Evolutionary conservation across 305 asterid genomes (phyloP).

Genomic region (Withania somnifera): DNA sequence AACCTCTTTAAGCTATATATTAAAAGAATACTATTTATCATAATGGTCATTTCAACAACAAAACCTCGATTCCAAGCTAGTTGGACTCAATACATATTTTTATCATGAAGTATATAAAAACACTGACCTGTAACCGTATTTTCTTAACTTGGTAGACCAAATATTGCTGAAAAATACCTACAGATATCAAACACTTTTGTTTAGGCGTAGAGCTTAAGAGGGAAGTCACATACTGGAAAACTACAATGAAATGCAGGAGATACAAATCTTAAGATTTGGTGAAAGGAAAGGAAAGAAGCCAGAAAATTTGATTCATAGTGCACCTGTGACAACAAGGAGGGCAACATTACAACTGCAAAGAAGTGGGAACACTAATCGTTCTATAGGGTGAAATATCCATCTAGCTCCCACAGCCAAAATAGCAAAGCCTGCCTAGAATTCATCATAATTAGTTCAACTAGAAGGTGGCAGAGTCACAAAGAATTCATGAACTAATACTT

Average conservation of each 20-base stretch:
- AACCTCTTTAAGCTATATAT: not conserved
- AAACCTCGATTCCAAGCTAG: not conserved
- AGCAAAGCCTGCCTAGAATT: constrained; percentile 92
- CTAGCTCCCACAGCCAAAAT: constrained; percentile 74
- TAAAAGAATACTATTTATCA: not conserved
- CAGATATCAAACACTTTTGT: not conserved
- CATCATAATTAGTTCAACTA: constrained; percentile 22
- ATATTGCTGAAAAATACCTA: constrained; percentile 91
- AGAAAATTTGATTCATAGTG: constrained; percentile 8
- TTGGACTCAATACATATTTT: not conserved
- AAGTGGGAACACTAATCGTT: constrained; percentile 43
- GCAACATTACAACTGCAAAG: constrained; percentile 77
- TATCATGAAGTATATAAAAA: not conserved
- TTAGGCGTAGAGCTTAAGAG: not conserved
- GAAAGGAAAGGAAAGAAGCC: not conserved
- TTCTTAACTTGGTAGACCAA: constrained; percentile 88
- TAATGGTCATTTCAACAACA: not conserved
- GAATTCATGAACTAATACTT: constrained; percentile 25
- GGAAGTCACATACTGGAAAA: not conserved
- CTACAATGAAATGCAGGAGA: not conserved
- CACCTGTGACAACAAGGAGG: constrained; percentile 78
- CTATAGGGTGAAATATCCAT: constrained; percentile 51
- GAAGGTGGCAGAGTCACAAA: not conserved
- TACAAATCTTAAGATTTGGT: not conserved
- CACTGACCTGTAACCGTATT: constrained; percentile 80